phyloP scores from a whole-genome alignment of 495 filamentous ascomycete genomes.

The Aspergillus sparsus region DNA sequence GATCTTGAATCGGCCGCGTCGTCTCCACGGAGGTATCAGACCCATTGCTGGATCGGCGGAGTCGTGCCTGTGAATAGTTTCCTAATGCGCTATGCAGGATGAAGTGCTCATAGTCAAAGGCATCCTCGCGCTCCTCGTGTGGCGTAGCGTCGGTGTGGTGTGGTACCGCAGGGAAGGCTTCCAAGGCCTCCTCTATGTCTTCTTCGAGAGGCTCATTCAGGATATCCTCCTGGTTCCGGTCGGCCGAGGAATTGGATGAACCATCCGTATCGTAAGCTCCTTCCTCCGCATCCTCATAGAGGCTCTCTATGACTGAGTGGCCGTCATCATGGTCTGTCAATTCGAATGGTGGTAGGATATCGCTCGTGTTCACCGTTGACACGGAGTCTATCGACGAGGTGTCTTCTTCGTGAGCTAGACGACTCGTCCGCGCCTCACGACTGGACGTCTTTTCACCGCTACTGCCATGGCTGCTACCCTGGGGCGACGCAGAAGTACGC shows the following conservation, averaged over 20 bases:
- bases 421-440: background rate
- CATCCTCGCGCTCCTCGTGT: constrained; percentile 94
- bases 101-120: constrained; percentile 96
- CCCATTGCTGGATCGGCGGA: constrained; percentile 58
- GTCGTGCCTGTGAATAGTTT: constrained; percentile 52
- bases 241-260: constrained; percentile 51
- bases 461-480: constrained; percentile 32
- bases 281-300: constrained; percentile 62
- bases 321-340: constrained; percentile 32
- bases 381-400: constrained; percentile 5
- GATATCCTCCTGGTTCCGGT: constrained; percentile 51
- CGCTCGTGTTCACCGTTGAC: background rate
- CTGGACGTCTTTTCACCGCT: constrained; percentile 18
- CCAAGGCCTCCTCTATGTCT: constrained; percentile 33
- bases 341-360: constrained; percentile 10
- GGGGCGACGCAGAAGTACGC: constrained; percentile 27
- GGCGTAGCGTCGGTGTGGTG: constrained; percentile 41
- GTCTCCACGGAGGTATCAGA: constrained; percentile 78
- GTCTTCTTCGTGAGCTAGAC: constrained; percentile 5
- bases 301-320: constrained; percentile 49
- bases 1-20: constrained; percentile 47
- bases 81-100: constrained; percentile 90
- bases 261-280: constrained; percentile 33
- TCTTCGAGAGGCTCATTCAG: constrained; percentile 46
- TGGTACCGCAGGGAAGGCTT: constrained; percentile 28